Evolutionary conservation across 352 stramenopile genomes (phyloP), one percentile per base, ranked within the genome.

Genomic region (Globisporangium irregulare): DNA sequence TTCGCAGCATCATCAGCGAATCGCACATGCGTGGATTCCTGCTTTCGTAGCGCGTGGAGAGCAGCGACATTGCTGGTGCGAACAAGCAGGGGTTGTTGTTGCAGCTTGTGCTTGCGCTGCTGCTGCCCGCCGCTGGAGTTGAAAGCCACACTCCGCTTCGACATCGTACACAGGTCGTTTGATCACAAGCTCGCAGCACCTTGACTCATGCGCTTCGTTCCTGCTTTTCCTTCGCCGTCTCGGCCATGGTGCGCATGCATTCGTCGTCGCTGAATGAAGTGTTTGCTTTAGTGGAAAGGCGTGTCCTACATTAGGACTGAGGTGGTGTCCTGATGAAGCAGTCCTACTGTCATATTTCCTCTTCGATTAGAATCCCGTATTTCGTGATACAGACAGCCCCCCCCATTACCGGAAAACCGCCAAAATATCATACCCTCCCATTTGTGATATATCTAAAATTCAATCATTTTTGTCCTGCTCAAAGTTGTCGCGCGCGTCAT

Each of bases 31-130:
- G 32, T 10, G 25, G 34, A 18, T 24, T 59, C 62, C 9, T 51
- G 24, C 32, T 67, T 65, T 20, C 43, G 43, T 22, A 43, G 59
- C 20, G 59, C 43, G 41, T 34, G 14, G 25, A 65, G 59, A 50
- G 59, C 25, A 32, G 18, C 43, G 4, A 22, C 4, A 22, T 50
- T 50, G 43, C 4, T 22, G 1, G 43, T 10, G 18, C 18, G 3
- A 22, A 1, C 43, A 50, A 43, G 55, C 5, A 27, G 2, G 18
- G 53, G 53, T 15, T 20, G 24, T 14, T n/a, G 53, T 12, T 67
- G 61, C 15, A 15, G 36, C 36, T 43, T 59, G 46, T 46, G 43
- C 50, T 66, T 57, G 53, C 18, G 59, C 20, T 20, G 41, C 25
- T 58, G 60, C 41, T 27, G 38, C 38, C 55, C 60, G 3, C 48